Conservation (phyloP, 2,329 filamentous ascomycete genomes). For the Aspergillus sp. region DNA sequence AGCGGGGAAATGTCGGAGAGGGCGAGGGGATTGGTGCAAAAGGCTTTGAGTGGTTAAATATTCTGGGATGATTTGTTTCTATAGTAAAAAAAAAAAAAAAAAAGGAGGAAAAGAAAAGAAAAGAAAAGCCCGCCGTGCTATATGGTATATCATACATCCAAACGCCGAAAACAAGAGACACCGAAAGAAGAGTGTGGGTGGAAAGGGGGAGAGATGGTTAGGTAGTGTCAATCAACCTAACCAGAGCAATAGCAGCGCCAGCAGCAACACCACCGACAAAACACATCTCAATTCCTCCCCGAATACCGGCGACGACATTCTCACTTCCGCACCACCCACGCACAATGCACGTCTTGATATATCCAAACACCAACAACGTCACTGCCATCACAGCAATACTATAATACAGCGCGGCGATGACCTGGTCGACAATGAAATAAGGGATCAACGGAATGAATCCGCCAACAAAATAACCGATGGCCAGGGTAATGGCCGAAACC, state of each 20-base stretch:
- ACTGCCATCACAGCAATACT: constrained; percentile 38
- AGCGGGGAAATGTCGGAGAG: constrained; percentile 50
- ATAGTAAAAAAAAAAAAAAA: background rate
- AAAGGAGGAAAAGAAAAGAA: too few species aligned
- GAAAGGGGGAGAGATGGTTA: background rate
- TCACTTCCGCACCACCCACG: constrained; percentile 38
- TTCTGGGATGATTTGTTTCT: background rate
- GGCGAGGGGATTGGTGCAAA: constrained; percentile 54
- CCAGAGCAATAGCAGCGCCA: constrained; percentile 58
- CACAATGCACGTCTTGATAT: constrained; percentile 40
- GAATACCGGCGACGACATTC: constrained; percentile 49
- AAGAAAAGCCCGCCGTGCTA: background rate
- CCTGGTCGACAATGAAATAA: constrained; percentile 54
- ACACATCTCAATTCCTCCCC: constrained; percentile 59
- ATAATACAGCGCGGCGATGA: constrained; percentile 45
- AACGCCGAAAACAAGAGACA: background rate
- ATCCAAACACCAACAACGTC: constrained; percentile 37
- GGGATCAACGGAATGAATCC: constrained; percentile 65
- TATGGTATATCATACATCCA: constrained; percentile 4
- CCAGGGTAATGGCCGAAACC: constrained; percentile 58
- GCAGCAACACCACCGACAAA: constrained; percentile 60
- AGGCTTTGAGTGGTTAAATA: constrained; percentile 47
- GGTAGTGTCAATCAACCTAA: constrained; percentile 46
- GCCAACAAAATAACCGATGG: constrained; percentile 62
- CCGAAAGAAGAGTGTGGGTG: background rate